Conservation (phyloP, 176 grass and related monocot species). For the Oryza glaberrima region DNA sequence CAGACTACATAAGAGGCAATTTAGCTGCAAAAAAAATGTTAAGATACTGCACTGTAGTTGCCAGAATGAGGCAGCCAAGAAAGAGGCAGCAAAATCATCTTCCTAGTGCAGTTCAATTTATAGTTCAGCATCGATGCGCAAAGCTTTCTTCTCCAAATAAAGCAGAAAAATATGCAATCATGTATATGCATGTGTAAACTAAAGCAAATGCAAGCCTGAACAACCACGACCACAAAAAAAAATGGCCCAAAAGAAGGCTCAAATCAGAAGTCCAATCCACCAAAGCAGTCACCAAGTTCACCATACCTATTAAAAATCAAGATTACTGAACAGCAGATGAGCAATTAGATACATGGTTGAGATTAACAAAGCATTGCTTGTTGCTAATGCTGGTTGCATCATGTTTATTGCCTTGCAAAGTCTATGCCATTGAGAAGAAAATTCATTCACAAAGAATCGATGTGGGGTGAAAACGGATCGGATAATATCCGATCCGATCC, state of each 20-base stretch:
- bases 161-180: background rate
- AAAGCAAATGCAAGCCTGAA: constrained; percentile 7
- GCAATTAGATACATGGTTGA: constrained; percentile 14
- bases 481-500: too few species aligned
- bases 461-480: too few species aligned
- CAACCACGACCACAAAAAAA: constrained; percentile 32
- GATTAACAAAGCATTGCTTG: constrained; percentile 15
- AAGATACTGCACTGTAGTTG: background rate
- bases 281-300: constrained; percentile 8
- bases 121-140: background rate
- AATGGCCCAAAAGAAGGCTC: background rate
- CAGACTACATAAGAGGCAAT: background rate
- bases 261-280: constrained; percentile 24
- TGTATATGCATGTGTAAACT: constrained; percentile 11
- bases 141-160: background rate
- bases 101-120: background rate
- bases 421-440: constrained; percentile 16
- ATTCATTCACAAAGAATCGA: background rate
- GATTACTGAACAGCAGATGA: background rate
- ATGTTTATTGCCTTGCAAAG: constrained; percentile 32
- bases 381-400: constrained; percentile 29
- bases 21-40: background rate
- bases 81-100: background rate
- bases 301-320: background rate
- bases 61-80: background rate